These are phyloP conservation scores for Aspergillus olivimuriae DNA, from an alignment of 495 filamentous ascomycete genomes.

Conservation along the genomic window DNA sequence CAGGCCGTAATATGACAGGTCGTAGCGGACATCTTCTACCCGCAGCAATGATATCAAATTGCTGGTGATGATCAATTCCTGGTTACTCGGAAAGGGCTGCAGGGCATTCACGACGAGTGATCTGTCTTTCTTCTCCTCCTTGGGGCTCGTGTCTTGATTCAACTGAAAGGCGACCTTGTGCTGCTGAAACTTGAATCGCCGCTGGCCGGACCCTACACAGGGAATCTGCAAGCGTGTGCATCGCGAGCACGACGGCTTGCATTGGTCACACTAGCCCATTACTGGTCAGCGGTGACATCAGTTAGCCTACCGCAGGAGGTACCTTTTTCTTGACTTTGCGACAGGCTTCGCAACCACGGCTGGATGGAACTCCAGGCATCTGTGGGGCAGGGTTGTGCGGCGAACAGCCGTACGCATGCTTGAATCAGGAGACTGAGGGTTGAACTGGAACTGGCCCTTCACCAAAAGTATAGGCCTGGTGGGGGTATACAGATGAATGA, in stretches of 20 bases:
- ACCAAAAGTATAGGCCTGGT: no score
- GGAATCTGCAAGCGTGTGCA: conserved; percentile 32
- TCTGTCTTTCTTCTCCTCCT: neutral
- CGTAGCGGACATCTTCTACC: conserved; percentile 28
- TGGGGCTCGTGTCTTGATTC: neutral
- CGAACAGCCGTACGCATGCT: no score
- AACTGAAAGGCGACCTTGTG: conserved; percentile 5
- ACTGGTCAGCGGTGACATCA: no score
- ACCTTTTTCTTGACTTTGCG: conserved; percentile 45
- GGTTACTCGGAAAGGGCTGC: conserved; percentile 10
- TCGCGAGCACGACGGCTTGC: conserved; percentile 29
- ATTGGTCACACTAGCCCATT: conserved; percentile 28
- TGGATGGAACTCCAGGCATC: conserved; percentile 44
- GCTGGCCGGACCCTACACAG: conserved; percentile 36
- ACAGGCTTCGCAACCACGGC: conserved; percentile 41
- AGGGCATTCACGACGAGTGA: neutral
- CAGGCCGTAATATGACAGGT: conserved; percentile 27
- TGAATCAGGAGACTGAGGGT: no score
- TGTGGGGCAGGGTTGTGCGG: neutral
- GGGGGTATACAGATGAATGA: no score
- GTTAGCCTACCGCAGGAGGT: neutral
- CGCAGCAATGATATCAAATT: conserved; percentile 19
- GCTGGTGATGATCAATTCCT: conserved; percentile 4
- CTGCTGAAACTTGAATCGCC: conserved; percentile 37
- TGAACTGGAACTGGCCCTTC: no score